Evolutionary conservation across 306 rosid species (phyloP).

Genomic region (Lathyrus aphaca): DNA sequence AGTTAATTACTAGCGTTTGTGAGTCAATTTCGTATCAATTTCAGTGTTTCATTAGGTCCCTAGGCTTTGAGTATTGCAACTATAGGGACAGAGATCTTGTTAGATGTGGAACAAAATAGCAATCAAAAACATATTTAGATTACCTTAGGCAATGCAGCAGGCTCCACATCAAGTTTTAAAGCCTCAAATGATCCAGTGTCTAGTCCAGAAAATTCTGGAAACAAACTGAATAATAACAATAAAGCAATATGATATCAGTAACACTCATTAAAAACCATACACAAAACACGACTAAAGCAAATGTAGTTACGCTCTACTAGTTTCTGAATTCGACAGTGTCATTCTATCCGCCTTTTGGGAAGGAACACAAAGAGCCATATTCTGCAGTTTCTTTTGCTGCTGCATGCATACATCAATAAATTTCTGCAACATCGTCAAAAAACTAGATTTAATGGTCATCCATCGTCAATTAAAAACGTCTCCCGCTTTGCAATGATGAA

Average conservation of each 20-base stretch:
- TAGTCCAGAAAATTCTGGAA: slow-evolving; percentile 58
- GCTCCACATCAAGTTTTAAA: slow-evolving; percentile 57
- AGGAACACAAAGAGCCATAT: slow-evolving; percentile 64
- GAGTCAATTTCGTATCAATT: background rate
- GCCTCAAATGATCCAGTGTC: slow-evolving; percentile 48
- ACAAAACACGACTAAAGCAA: background rate
- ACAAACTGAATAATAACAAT: slow-evolving; percentile 50
- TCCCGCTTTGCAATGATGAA: too few species aligned
- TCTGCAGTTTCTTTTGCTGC: slow-evolving; percentile 86
- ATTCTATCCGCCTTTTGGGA: slow-evolving; percentile 51
- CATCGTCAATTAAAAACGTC: background rate
- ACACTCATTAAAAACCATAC: slow-evolving; percentile 6
- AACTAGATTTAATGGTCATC: slow-evolving; percentile 26
- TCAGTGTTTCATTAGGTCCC: background rate
- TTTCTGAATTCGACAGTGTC: slow-evolving; percentile 49
- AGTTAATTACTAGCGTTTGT: background rate
- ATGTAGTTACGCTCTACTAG: slow-evolving; percentile 55
- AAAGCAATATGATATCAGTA: slow-evolving; percentile 15
- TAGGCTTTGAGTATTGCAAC: slow-evolving; percentile 12
- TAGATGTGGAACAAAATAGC: slow-evolving; percentile 21
- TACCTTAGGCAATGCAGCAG: slow-evolving; percentile 71
- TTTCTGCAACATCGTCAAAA: slow-evolving; percentile 55
- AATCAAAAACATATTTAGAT: slow-evolving; percentile 4
- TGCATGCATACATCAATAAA: slow-evolving; percentile 62
- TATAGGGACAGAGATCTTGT: background rate